Evolutionary conservation across 805 yeast genomes (phyloP).

Genomic region (Blastobotrys chiropterorum): DNA sequence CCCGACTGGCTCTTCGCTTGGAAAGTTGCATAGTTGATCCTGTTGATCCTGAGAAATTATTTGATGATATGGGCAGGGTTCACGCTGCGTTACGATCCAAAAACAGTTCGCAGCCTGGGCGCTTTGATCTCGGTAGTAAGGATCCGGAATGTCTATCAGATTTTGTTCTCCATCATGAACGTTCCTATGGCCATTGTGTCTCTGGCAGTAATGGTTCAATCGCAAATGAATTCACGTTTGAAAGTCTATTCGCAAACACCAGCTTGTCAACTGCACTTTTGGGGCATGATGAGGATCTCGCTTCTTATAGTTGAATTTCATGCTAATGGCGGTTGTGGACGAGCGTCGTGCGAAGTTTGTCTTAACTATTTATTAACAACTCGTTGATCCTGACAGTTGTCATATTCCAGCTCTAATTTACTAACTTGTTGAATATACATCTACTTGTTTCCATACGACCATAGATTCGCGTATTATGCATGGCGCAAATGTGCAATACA

Average conservation of each 20-base stretch:
- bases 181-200: neutral
- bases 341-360: too few relatives aligned
- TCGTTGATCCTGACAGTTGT: too few relatives aligned
- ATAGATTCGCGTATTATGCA: too few relatives aligned
- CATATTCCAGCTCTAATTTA: too few relatives aligned
- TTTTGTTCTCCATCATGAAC: neutral
- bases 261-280: neutral
- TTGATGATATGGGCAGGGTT: slow-evolving; percentile 2
- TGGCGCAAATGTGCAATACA: too few relatives aligned
- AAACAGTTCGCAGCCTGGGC: neutral
- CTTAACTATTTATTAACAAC: too few relatives aligned
- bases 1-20: slow-evolving; percentile 3
- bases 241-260: neutral
- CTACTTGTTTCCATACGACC: too few relatives aligned
- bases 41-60: slow-evolving; percentile 2
- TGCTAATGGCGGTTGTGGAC: too few relatives aligned
- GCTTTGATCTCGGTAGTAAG: neutral
- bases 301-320: too few relatives aligned
- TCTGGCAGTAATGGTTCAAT: neutral
- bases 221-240: neutral
- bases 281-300: neutral
- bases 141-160: neutral
- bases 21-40: slow-evolving; percentile 1
- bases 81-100: slow-evolving; percentile 2
- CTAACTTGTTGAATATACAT: too few relatives aligned